These are phyloP conservation scores for Hygrophoropsis aurantiaca DNA, from an alignment of 768 basidiomycete genomes.

Conservation along the genomic window DNA sequence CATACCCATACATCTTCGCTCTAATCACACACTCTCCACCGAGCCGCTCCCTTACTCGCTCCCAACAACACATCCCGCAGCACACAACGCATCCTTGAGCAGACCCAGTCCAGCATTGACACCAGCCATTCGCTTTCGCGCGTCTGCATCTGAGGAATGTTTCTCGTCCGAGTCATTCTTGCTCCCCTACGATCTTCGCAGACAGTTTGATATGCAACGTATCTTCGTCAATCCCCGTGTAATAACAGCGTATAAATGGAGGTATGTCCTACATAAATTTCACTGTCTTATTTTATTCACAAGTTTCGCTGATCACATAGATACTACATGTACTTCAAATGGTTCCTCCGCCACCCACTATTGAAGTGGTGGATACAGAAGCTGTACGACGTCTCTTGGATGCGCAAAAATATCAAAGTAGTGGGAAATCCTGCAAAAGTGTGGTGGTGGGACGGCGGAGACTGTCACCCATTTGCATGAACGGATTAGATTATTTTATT, in stretches of 20 bases:
- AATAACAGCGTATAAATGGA: conserved; percentile 31
- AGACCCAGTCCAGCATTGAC: conserved; percentile 25
- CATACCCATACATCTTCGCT: conserved; percentile 29
- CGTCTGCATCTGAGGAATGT: conserved; percentile 24
- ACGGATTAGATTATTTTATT: no score
- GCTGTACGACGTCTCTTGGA: conserved; percentile 25
- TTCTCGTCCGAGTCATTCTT: conserved; percentile 36
- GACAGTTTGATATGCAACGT: conserved; percentile 28
- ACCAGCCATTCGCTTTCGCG: conserved; percentile 30
- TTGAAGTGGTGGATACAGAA: conserved; percentile 33
- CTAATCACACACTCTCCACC: conserved; percentile 26
- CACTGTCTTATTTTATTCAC: not conserved
- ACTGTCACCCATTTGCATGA: not conserved
- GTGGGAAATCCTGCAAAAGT: conserved; percentile 22
- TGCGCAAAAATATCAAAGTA: conserved; percentile 30
- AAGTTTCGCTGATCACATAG: no score
- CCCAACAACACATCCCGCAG: conserved; percentile 26
- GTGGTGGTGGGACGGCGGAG: not conserved
- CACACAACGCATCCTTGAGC: conserved; percentile 10
- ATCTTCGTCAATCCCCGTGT: conserved; percentile 34
- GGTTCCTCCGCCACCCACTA: conserved; percentile 24
- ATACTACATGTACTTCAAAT: conserved; percentile 21
- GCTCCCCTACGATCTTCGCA: conserved; percentile 36
- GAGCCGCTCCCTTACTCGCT: conserved; percentile 20
- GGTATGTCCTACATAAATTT: conserved; percentile 14